These are phyloP conservation scores for Zasmidium citrigriseum DNA, from an alignment of 2,329 filamentous ascomycete genomes.

Conservation along the genomic window DNA sequence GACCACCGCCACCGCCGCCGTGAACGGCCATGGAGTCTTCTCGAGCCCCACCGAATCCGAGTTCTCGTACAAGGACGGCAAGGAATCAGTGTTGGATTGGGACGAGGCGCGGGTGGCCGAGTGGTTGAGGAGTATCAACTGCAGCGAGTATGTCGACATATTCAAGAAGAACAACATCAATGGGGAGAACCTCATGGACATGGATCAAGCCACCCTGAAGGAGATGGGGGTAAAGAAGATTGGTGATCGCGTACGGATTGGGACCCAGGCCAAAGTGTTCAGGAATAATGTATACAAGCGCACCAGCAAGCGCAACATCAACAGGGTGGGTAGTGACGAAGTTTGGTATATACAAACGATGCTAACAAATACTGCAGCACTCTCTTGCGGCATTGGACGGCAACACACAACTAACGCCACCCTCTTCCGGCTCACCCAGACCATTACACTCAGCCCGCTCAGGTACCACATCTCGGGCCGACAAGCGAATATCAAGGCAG, in stretches of 20 bases:
- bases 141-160: constrained; percentile 86
- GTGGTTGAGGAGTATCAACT: constrained; percentile 88
- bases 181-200: constrained; percentile 92
- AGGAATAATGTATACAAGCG: constrained; percentile 51
- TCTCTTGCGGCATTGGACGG: constrained; percentile 79
- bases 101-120: constrained; percentile 89
- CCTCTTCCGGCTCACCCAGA: constrained; percentile 66
- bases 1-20: constrained; percentile 15
- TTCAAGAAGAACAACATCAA: constrained; percentile 95
- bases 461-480: constrained; percentile 47
- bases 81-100: constrained; percentile 61
- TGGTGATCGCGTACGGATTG: constrained; percentile 87
- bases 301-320: constrained; percentile 64
- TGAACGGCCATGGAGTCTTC: constrained; percentile 51
- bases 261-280: constrained; percentile 52
- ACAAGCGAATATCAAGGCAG: constrained; percentile 52
- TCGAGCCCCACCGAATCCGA: constrained; percentile 89
- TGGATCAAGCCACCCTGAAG: constrained; percentile 93
- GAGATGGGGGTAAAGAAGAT: constrained; percentile 99
- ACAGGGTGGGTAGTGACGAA: constrained; percentile 65
- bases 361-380: constrained; percentile 56
- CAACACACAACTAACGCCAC: constrained; percentile 54
- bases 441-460: constrained; percentile 56
- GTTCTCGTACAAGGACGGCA: constrained; percentile 64
- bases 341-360: background rate